Base-by-base conservation (phyloP, 192 early-diverging fungal species). In the Linnemannia exigua region DNA sequence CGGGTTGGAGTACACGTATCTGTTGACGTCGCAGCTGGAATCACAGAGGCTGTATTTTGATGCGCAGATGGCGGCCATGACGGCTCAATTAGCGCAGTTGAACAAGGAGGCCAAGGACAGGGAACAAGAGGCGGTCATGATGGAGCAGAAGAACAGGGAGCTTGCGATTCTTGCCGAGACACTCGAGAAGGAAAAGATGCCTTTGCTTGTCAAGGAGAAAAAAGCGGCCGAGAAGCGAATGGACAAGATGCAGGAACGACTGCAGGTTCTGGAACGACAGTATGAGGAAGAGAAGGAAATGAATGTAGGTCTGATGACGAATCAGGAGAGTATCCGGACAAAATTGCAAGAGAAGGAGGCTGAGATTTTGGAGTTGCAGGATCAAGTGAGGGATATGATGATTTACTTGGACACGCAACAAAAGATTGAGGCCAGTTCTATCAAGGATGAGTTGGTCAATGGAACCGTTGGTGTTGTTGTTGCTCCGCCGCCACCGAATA, bases 301-400 rank as follows among this genome's bases (percentile, higher is more conserved):
- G 80, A 94, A 90, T 70, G 68, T 76, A 12, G 84, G 88, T 2
- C 87, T 83, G 67, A 67, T 58, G 46, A 90, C 88, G 9, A 97
- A 97, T 76, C 95, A 97, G 78, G 87, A 89, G 2, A 80, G 79
- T 14, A 88, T 95, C 35, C 90, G 94, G 74, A 61, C 31, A 37
- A 81, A 90, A 47, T 78, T 97, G 5, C 86, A 89, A 28, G 87
- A 85, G 19, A 93, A 95, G 69, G 92, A 94, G 36, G 76, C 84
- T 1, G 89, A 89, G 58, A 90, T 96, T 25, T 81, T 78, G 25
- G 96, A 97, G 33, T 77, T 97, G 76, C 90, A 91, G 76, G 97
- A 98, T 54, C 96, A 98, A 90, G 92, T 99, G 8, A 87, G 93
- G n/a, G 97, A 99, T 80, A 85, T 99, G 81, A 95, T 97, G 93